A percentile compares a stretch with the other conserved stretches of the same genome.
Evolutionary conservation across 176 grass and related monocot species (phyloP).

Genomic region (Puya raimondii): DNA sequence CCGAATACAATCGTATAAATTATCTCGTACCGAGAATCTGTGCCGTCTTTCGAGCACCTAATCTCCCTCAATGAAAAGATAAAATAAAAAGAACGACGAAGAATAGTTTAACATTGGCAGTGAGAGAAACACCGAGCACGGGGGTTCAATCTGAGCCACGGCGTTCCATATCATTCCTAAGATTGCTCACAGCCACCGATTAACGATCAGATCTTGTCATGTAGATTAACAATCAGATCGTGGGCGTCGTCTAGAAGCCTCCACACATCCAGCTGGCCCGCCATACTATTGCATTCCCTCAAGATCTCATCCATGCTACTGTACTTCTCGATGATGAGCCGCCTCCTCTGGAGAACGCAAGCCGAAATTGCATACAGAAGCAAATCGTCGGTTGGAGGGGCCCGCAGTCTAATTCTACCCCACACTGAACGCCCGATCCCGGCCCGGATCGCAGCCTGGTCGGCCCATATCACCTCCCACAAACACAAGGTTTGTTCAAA

Average conservation of each 20-base stretch:
- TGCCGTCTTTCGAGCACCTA: slow-evolving; percentile 26
- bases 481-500: slow-evolving; percentile 85
- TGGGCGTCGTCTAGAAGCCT: slow-evolving; percentile 87
- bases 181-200: slow-evolving; percentile 9
- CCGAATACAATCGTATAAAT: not conserved
- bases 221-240: slow-evolving; percentile 78
- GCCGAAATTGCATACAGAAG: slow-evolving; percentile 88
- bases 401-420: slow-evolving; percentile 65
- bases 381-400: slow-evolving; percentile 77
- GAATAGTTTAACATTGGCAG: slow-evolving; percentile 27
- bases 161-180: slow-evolving; percentile 24
- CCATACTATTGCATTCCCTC: slow-evolving; percentile 86
- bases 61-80: slow-evolving; percentile 28
- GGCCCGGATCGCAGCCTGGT: slow-evolving; percentile 74
- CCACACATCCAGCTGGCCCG: slow-evolving; percentile 86
- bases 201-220: slow-evolving; percentile 70
- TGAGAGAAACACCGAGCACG: slow-evolving; percentile 2
- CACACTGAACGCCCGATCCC: slow-evolving; percentile 70
- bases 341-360: slow-evolving; percentile 82
- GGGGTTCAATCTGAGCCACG: not conserved
- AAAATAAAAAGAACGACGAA: slow-evolving; percentile 16
- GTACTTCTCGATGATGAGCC: slow-evolving; percentile 91
- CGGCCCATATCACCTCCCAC: slow-evolving; percentile 98
- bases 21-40: not conserved
- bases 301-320: slow-evolving; percentile 96